A percentile compares a stretch with the other conserved stretches of the same genome.
phyloP scores from a whole-genome alignment of 805 yeast species.

The Isabelozyma heimii region DNA sequence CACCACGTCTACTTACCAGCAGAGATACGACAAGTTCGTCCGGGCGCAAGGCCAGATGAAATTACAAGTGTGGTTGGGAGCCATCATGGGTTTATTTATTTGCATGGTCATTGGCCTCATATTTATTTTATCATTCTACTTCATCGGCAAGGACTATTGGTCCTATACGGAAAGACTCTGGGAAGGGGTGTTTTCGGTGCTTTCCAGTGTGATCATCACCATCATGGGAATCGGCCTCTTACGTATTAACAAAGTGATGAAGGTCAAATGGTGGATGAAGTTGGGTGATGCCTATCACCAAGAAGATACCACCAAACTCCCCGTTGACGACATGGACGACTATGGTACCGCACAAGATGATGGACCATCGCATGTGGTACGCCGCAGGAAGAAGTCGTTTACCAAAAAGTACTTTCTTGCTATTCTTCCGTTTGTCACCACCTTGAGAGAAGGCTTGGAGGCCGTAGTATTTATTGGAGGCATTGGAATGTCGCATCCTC shows the following conservation, averaged over 20 bases:
- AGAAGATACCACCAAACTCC: slow-evolving; percentile 5
- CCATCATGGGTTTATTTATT: slow-evolving; percentile 62
- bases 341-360: slow-evolving; percentile 1
- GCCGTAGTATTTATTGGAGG: slow-evolving; percentile 93
- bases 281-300: slow-evolving; percentile 38
- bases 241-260: slow-evolving; percentile 70
- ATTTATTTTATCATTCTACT: slow-evolving; percentile 68
- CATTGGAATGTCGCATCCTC: slow-evolving; percentile 66
- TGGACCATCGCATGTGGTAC: background rate
- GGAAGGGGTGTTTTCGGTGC: slow-evolving; percentile 80
- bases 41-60: slow-evolving; percentile 28
- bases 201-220: slow-evolving; percentile 77
- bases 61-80: slow-evolving; percentile 81
- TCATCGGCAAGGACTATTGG: slow-evolving; percentile 84
- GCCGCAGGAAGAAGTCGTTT: slow-evolving; percentile 15
- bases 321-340: slow-evolving; percentile 7
- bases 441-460: slow-evolving; percentile 86
- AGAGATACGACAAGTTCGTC: background rate
- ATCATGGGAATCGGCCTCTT: slow-evolving; percentile 83
- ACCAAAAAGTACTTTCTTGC: slow-evolving; percentile 67
- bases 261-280: slow-evolving; percentile 70
- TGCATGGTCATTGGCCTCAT: slow-evolving; percentile 73
- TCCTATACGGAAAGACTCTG: slow-evolving; percentile 82
- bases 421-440: slow-evolving; percentile 78
- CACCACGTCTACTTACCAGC: background rate